Evolutionary conservation across 2,329 filamentous ascomycete genomes (phyloP).

Genomic region (Diplodia seriata): DNA sequence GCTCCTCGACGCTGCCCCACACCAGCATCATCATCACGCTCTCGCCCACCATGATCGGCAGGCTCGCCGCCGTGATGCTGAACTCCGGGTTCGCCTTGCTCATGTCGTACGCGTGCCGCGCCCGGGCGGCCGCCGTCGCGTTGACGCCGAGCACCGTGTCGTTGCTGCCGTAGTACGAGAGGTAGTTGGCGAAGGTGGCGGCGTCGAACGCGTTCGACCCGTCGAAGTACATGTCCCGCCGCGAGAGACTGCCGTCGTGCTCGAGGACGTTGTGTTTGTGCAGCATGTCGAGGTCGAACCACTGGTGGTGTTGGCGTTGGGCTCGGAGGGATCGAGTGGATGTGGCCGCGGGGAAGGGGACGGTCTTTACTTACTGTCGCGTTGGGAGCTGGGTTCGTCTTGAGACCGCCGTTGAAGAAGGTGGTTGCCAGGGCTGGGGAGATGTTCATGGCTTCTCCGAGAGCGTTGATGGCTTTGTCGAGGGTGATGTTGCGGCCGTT

Average conservation of each 20-base stretch:
- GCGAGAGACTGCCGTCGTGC: constrained; percentile 46
- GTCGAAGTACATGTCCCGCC: constrained; percentile 35
- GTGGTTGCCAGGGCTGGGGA: constrained; percentile 40
- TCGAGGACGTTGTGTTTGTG: constrained; percentile 46
- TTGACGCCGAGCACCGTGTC: constrained; percentile 29
- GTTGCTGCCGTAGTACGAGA: constrained; percentile 33
- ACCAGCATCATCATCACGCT: constrained; percentile 36
- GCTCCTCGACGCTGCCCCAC: constrained; percentile 35
- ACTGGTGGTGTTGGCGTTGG: constrained; percentile 1
- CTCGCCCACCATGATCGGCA: constrained; percentile 38
- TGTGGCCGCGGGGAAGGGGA: too few species aligned
- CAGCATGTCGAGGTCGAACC: constrained; percentile 44
- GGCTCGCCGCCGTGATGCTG: constrained; percentile 32
- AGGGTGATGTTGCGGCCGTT: constrained; percentile 44
- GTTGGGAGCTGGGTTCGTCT: constrained; percentile 33
- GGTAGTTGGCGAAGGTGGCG: constrained; percentile 39
- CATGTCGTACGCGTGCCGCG: constrained; percentile 35
- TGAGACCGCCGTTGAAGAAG: constrained; percentile 38
- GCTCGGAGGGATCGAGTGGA: too few species aligned
- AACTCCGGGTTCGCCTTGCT: constrained; percentile 36
- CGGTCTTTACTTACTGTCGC: not conserved
- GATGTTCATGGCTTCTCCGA: constrained; percentile 44
- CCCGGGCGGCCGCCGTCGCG: constrained; percentile 31
- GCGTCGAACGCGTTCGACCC: constrained; percentile 36
- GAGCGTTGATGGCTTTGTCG: constrained; percentile 38